Evolutionary conservation across 371 early-diverging fungal genomes (phyloP).

Genomic region (Chytridium lagenaria): DNA sequence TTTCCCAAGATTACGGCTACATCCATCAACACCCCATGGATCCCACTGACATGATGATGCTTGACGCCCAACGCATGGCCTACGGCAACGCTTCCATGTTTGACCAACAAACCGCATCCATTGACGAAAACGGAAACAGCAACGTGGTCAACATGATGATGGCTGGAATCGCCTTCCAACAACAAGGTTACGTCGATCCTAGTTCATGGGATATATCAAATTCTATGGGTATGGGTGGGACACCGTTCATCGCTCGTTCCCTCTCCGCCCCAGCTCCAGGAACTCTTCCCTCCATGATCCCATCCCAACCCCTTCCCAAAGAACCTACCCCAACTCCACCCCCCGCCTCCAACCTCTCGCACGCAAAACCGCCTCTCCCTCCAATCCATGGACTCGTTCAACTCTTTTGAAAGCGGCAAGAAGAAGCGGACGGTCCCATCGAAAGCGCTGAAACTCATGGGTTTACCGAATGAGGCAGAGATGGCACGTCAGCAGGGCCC

Average conservation of each 20-base stretch:
- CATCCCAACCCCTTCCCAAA: not conserved
- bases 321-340: not conserved
- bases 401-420: not conserved
- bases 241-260: not conserved
- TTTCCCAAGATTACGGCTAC: not conserved
- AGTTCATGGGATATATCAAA: no score
- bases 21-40: not conserved
- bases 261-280: conserved; percentile 6
- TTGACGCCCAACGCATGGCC: not conserved
- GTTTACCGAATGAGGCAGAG: conserved; percentile 5
- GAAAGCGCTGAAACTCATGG: conserved; percentile 16
- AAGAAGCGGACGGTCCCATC: conserved; percentile 3
- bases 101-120: not conserved
- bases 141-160: not conserved
- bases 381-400: not conserved
- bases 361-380: not conserved
- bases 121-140: not conserved
- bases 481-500: no score
- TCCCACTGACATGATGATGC: not conserved
- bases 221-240: no score
- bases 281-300: no score
- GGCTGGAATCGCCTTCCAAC: no score
- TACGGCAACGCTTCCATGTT: no score
- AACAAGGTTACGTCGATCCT: no score
- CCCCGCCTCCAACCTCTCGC: no score